Percentiles rank a stretch among this genome's conserved stretches.
Conservation (phyloP, 306 rosid genomes). For the Arachis stenosperma region DNA sequence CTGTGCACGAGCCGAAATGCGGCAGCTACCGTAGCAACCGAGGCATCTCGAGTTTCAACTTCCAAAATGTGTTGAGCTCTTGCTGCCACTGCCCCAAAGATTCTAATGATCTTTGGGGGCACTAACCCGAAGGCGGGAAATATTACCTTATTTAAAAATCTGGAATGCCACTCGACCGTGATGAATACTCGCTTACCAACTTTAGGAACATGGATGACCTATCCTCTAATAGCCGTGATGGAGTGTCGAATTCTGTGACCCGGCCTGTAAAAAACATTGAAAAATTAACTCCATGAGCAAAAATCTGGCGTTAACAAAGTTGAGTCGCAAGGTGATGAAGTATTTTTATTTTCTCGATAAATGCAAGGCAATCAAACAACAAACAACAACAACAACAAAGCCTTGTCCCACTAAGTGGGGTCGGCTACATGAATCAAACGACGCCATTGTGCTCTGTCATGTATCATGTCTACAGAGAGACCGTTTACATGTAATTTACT, state of each 20-base stretch:
- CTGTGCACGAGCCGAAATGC: slow-evolving; percentile 38
- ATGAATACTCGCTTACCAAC: slow-evolving; percentile 83
- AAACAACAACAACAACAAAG: too few relatives aligned
- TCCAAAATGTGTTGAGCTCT: slow-evolving; percentile 37
- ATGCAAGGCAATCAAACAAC: background rate
- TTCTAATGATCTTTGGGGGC: slow-evolving; percentile 18
- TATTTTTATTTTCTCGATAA: too few relatives aligned
- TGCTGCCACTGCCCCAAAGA: slow-evolving; percentile 39
- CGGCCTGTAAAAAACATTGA: slow-evolving; percentile 59
- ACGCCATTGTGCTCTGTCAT: too few relatives aligned
- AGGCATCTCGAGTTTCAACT: slow-evolving; percentile 31
- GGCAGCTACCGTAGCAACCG: slow-evolving; percentile 37
- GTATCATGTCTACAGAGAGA: too few relatives aligned
- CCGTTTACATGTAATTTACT: too few relatives aligned
- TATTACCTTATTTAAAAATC: slow-evolving; percentile 53
- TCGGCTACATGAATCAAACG: too few relatives aligned
- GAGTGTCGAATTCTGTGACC: slow-evolving; percentile 84
- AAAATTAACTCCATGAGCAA: slow-evolving; percentile 33
- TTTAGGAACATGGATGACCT: slow-evolving; percentile 91
- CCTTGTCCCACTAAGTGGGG: too few relatives aligned
- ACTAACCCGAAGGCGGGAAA: slow-evolving; percentile 32
- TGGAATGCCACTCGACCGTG: slow-evolving; percentile 71
- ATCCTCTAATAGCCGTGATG: slow-evolving; percentile 74
- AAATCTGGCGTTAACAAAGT: background rate
- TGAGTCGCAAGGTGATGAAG: too few relatives aligned